A percentile compares a stretch with the other conserved stretches of the same genome.
These are phyloP conservation scores for Fraxinus sp. DNA, from an alignment of 305 asterid genomes.

Conservation along the genomic window DNA sequence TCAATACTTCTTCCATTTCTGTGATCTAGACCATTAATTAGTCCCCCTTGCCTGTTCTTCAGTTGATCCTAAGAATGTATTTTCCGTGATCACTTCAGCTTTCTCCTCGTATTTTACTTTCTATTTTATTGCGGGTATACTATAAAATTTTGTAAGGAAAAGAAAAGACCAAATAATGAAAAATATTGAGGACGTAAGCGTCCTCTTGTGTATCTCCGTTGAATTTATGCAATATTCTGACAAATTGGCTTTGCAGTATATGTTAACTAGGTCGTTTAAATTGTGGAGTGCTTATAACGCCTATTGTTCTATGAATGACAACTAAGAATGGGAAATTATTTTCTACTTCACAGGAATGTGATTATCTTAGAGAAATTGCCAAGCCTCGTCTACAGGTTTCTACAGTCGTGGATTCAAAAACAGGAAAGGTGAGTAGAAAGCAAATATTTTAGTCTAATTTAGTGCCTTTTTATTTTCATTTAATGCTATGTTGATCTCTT, in stretches of 20 bases:
- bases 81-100: background rate
- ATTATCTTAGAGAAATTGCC: conserved; percentile 75
- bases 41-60: background rate
- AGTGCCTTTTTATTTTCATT: background rate
- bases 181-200: background rate
- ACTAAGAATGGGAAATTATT: conserved; percentile 3
- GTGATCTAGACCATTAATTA: background rate
- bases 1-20: background rate
- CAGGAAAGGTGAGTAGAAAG: conserved; percentile 67
- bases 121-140: background rate
- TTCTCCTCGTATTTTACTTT: background rate
- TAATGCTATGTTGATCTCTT: background rate
- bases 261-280: background rate
- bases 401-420: conserved; percentile 77
- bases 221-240: background rate
- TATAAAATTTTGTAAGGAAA: background rate
- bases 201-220: background rate
- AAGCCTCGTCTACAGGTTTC: conserved; percentile 70
- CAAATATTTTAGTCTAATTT: background rate
- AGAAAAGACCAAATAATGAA: background rate
- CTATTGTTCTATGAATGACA: conserved; percentile 9
- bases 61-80: background rate
- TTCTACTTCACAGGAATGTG: conserved; percentile 63
- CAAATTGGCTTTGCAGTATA: background rate
- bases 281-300: conserved; percentile 11